phyloP scores from a whole-genome alignment of 192 early-diverging fungal genomes.

The Chytriomyces hyalinus region DNA sequence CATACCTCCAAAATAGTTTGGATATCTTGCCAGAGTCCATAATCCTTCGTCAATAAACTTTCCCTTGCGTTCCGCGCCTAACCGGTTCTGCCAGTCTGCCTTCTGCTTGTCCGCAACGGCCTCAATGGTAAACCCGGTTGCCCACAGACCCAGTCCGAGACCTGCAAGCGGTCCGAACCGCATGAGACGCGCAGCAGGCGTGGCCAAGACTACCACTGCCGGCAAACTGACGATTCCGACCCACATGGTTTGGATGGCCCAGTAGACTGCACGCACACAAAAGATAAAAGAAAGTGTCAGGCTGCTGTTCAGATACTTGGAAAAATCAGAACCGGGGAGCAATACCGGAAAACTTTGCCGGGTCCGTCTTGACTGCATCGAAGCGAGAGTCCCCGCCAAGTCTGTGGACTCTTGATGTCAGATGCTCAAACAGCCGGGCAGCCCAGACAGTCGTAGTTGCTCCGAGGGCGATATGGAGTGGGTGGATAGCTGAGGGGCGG shows the following conservation, averaged over 20 bases:
- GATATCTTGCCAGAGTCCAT: conserved; percentile 28
- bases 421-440: conserved; percentile 27
- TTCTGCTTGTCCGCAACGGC: conserved; percentile 39
- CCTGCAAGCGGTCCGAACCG: conserved; percentile 24
- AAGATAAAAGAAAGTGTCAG: not conserved
- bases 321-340: not conserved
- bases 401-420: conserved; percentile 34
- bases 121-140: conserved; percentile 41
- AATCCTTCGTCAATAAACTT: conserved; percentile 35
- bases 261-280: conserved; percentile 28
- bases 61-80: conserved; percentile 6
- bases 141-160: conserved; percentile 38
- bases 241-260: conserved; percentile 37
- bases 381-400: conserved; percentile 44
- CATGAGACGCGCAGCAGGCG: conserved; percentile 10
- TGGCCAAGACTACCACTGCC: conserved; percentile 29
- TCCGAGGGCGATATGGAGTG: conserved; percentile 2
- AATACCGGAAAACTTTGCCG: not conserved
- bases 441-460: conserved; percentile 40
- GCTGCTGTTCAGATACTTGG: too few species aligned
- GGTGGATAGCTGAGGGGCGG: not conserved
- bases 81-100: conserved; percentile 33
- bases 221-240: conserved; percentile 38
- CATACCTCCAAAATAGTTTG: conserved; percentile 41
- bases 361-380: conserved; percentile 41